These are phyloP conservation scores for Xylariaceae sp. DNA, from an alignment of 2,329 filamentous ascomycete species.

Conservation along the genomic window DNA sequence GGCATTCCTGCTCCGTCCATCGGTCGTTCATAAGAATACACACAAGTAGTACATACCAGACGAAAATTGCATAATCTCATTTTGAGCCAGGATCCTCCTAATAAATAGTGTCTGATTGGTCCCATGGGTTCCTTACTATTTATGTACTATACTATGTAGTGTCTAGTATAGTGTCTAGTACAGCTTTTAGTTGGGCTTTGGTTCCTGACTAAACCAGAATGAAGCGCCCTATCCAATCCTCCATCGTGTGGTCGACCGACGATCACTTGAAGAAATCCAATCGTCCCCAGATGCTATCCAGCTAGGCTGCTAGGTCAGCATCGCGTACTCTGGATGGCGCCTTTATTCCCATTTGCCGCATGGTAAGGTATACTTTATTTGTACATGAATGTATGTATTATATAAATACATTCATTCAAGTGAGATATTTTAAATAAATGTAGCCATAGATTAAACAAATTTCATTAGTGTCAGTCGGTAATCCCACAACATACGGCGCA, in stretches of 20 bases:
- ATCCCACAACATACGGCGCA: too few relatives aligned
- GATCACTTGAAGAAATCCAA: not conserved
- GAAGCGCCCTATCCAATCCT: not conserved
- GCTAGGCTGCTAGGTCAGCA: not conserved
- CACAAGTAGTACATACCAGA: constrained; percentile 7
- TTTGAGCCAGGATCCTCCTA: constrained; percentile 11
- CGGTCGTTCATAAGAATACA: constrained; percentile 15
- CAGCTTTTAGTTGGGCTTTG: constrained; percentile 18
- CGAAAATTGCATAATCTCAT: constrained; percentile 27
- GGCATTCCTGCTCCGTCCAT: constrained; percentile 1
- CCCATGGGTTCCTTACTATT: constrained; percentile 19
- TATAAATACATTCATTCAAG: too few relatives aligned
- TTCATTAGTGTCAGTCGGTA: too few relatives aligned
- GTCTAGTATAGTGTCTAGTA: too few relatives aligned
- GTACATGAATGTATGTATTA: too few relatives aligned
- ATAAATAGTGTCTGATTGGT: constrained; percentile 15
- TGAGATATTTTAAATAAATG: too few relatives aligned
- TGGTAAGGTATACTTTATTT: too few relatives aligned
- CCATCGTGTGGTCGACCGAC: not conserved
- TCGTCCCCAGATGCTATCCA: not conserved
- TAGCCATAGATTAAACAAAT: not conserved
- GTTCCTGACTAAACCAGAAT: constrained; percentile 28
- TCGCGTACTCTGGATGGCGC: not conserved
- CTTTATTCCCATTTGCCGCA: not conserved
- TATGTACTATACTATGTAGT: too few relatives aligned